phyloP scores from a whole-genome alignment of 371 early-diverging fungal genomes.

The Rhizopus stolonifer region DNA sequence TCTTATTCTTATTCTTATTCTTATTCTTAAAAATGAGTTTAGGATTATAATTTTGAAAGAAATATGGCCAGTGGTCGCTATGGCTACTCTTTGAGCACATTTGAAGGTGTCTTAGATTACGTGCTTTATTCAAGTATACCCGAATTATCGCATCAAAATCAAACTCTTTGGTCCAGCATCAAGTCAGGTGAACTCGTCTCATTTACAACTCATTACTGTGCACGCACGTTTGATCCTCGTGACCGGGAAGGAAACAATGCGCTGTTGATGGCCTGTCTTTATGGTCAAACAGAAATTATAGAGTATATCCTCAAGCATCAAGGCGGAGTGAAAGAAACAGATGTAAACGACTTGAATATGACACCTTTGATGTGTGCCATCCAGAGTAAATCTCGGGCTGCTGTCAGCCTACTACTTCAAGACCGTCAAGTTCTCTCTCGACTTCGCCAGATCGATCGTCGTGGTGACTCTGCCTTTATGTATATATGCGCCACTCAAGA shows the following conservation, averaged over 20 bases:
- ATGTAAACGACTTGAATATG: slow-evolving; percentile 33
- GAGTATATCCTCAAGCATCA: slow-evolving; percentile 26
- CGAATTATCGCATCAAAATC: slow-evolving; percentile 34
- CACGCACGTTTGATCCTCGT: slow-evolving; percentile 17
- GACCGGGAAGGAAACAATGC: slow-evolving; percentile 44
- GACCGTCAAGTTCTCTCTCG: slow-evolving; percentile 5
- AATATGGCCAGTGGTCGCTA: slow-evolving; percentile 38
- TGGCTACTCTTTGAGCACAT: slow-evolving; percentile 53
- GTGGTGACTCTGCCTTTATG: slow-evolving; percentile 43
- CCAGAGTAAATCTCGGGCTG: slow-evolving; percentile 22
- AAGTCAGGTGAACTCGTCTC: slow-evolving; percentile 1
- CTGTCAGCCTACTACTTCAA: slow-evolving; percentile 23
- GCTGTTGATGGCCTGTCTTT: slow-evolving; percentile 34
- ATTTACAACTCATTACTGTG: background rate
- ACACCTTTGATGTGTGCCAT: slow-evolving; percentile 47
- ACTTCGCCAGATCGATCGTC: slow-evolving; percentile 25
- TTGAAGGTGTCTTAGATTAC: slow-evolving; percentile 51
- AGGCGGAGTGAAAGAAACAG: slow-evolving; percentile 5
- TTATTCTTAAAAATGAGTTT: background rate
- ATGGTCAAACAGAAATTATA: slow-evolving; percentile 30
- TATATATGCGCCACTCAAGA: slow-evolving; percentile 10
- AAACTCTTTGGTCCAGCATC: slow-evolving; percentile 32
- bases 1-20: background rate
- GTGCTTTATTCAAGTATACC: slow-evolving; percentile 23
- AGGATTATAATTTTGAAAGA: slow-evolving; percentile 47